Percentiles rank a stretch among this genome's conserved stretches.
phyloP scores from a whole-genome alignment of 2,329 filamentous ascomycete genomes.

The Botryotinia narcissicola region DNA sequence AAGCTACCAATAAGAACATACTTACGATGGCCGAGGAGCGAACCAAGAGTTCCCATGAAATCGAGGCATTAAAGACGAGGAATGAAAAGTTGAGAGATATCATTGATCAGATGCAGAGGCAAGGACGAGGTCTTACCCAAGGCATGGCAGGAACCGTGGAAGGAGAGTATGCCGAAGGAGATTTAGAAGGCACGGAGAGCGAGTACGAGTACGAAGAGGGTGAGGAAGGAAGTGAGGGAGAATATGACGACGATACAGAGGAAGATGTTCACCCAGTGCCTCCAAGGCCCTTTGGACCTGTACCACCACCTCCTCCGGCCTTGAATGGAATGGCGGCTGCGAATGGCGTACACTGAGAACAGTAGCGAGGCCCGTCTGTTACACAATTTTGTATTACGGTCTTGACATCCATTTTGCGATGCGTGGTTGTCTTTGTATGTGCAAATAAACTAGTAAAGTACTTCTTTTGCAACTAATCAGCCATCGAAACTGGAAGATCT shows the following conservation, averaged over 20 bases:
- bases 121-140: constrained; percentile 74
- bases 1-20: constrained; percentile 90
- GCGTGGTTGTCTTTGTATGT: neutral
- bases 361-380: constrained; percentile 3
- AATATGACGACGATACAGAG: constrained; percentile 48
- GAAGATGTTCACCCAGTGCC: constrained; percentile 37
- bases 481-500: neutral
- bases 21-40: constrained; percentile 96
- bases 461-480: neutral
- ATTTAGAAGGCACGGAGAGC: constrained; percentile 56
- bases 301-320: constrained; percentile 35
- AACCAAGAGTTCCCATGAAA: constrained; percentile 68
- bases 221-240: constrained; percentile 44
- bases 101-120: constrained; percentile 94
- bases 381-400: constrained; percentile 20
- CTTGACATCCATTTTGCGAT: neutral
- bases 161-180: constrained; percentile 56
- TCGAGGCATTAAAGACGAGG: constrained; percentile 73
- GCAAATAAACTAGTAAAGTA: neutral
- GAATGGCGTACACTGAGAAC: constrained; percentile 16
- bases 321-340: constrained; percentile 29
- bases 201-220: constrained; percentile 65
- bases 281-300: constrained; percentile 37
- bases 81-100: constrained; percentile 90
- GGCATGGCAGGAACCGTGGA: constrained; percentile 61